These are phyloP conservation scores for Paraphoma chrysanthemicola DNA, from an alignment of 2,329 filamentous ascomycete species.

Conservation along the genomic window DNA sequence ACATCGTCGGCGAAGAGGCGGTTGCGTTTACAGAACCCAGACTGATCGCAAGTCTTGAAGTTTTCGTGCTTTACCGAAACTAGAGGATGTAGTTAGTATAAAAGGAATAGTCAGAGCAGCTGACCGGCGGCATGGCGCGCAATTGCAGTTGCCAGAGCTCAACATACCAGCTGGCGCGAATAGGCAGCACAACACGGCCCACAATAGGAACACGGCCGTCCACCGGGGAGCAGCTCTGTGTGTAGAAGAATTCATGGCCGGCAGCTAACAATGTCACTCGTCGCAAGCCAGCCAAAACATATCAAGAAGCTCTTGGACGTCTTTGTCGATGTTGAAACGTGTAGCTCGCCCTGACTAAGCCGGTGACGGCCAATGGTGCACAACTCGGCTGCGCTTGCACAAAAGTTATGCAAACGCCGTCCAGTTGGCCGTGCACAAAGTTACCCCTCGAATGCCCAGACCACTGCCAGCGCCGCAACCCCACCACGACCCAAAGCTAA, in stretches of 20 bases:
- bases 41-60: conserved; percentile 96
- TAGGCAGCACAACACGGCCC: conserved; percentile 41
- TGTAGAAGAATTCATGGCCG: conserved; percentile 34
- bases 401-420: conserved; percentile 19
- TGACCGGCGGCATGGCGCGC: neutral
- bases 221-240: conserved; percentile 63
- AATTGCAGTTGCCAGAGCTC: conserved; percentile 7
- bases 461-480: conserved; percentile 22
- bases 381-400: conserved; percentile 2
- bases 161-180: conserved; percentile 48
- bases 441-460: conserved; percentile 6
- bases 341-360: conserved; percentile 7
- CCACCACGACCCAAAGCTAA: conserved; percentile 17
- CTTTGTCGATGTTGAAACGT: conserved; percentile 20
- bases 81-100: conserved; percentile 46
- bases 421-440: neutral
- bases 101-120: no score
- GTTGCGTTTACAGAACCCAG: conserved; percentile 97
- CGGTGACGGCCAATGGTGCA: neutral
- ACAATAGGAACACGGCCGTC: conserved; percentile 59
- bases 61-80: conserved; percentile 91
- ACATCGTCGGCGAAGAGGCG: conserved; percentile 85
- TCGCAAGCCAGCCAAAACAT: conserved; percentile 27
- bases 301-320: neutral
- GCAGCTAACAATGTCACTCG: conserved; percentile 21